Evolutionary conservation across 208 protist genomes (phyloP).

Genomic region (Kentomonas sorsogonicus): DNA sequence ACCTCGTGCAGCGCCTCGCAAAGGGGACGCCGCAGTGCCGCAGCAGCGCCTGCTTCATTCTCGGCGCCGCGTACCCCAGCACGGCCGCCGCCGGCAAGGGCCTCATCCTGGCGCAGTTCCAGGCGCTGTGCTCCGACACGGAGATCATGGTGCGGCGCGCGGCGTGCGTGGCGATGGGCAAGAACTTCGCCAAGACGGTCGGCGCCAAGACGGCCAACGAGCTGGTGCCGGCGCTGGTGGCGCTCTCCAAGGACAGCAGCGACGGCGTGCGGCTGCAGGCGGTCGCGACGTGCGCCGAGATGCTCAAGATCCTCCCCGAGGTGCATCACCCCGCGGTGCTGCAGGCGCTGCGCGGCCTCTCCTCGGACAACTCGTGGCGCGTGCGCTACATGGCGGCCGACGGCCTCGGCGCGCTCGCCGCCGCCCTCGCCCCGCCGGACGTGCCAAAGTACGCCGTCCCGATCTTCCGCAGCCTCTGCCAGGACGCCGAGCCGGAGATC

Average conservation of each 20-base stretch:
- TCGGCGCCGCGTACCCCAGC: slow-evolving; percentile 87
- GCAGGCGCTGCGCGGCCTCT: slow-evolving; percentile 55
- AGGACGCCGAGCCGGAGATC: slow-evolving; percentile 82
- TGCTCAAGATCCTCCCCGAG: slow-evolving; percentile 80
- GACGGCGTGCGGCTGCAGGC: slow-evolving; percentile 96
- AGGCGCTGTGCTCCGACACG: slow-evolving; percentile 92
- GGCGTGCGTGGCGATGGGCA: slow-evolving; percentile 89
- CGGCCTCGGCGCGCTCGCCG: slow-evolving; percentile 77
- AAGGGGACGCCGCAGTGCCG: slow-evolving; percentile 93
- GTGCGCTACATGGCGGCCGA: slow-evolving; percentile 98
- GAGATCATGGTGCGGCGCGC: slow-evolving; percentile 97
- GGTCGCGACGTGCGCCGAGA: slow-evolving; percentile 85
- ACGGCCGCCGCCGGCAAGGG: slow-evolving; percentile 39
- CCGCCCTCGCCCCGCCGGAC: slow-evolving; percentile 49
- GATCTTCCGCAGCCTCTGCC: slow-evolving; percentile 66
- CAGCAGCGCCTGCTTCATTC: slow-evolving; percentile 91
- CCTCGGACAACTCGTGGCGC: slow-evolving; percentile 94
- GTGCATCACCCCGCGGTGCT: slow-evolving; percentile 86
- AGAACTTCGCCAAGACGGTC: slow-evolving; percentile 62
- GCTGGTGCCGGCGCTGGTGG: slow-evolving; percentile 86
- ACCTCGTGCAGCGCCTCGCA: slow-evolving; percentile 82
- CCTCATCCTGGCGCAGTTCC: slow-evolving; percentile 54
- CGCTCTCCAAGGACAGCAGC: slow-evolving; percentile 92
- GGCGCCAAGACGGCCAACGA: slow-evolving; percentile 65
- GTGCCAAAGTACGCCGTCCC: slow-evolving; percentile 60